A percentile compares a stretch with the other conserved stretches of the same genome.
phyloP scores from a whole-genome alignment of 2,329 filamentous ascomycete genomes.

The Setomelanomma holmii region DNA sequence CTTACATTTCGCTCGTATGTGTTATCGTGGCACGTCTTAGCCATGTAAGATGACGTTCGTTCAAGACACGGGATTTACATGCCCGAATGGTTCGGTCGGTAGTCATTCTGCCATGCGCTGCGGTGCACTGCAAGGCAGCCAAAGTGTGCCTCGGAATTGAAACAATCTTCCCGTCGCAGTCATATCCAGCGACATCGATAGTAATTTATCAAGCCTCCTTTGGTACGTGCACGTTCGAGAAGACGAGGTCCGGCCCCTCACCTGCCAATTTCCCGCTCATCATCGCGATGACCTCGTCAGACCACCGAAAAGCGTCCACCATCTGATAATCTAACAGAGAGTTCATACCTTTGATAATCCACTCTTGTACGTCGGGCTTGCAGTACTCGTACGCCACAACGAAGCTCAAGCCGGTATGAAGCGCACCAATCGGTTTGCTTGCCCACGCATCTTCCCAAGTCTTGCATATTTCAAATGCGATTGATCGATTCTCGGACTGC shows the following conservation, averaged over 20 bases:
- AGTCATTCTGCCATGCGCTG: not conserved
- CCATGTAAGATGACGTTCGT: not conserved
- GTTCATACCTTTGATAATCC: constrained; percentile 38
- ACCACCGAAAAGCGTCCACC: constrained; percentile 40
- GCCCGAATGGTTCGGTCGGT: not conserved
- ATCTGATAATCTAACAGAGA: constrained; percentile 34
- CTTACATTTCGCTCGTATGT: not conserved
- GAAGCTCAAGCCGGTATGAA: constrained; percentile 41
- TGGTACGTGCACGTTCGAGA: constrained; percentile 18
- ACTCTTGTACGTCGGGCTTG: constrained; percentile 27
- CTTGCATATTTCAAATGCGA: constrained; percentile 43
- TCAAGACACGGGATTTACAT: not conserved
- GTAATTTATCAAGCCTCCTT: not conserved
- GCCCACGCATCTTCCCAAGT: constrained; percentile 46
- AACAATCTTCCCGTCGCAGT: not conserved
- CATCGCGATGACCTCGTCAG: constrained; percentile 29
- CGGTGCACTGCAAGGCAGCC: not conserved
- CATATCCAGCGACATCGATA: not conserved
- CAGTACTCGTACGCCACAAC: constrained; percentile 44
- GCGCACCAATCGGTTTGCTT: constrained; percentile 40
- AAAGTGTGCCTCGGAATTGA: not conserved
- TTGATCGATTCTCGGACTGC: constrained; percentile 33
- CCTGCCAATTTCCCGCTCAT: constrained; percentile 38
- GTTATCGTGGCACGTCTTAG: not conserved
- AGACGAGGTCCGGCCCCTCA: constrained; percentile 30